Base-by-base conservation (phyloP, 106 monocot species). In the Dactylorhiza incarnata region DNA sequence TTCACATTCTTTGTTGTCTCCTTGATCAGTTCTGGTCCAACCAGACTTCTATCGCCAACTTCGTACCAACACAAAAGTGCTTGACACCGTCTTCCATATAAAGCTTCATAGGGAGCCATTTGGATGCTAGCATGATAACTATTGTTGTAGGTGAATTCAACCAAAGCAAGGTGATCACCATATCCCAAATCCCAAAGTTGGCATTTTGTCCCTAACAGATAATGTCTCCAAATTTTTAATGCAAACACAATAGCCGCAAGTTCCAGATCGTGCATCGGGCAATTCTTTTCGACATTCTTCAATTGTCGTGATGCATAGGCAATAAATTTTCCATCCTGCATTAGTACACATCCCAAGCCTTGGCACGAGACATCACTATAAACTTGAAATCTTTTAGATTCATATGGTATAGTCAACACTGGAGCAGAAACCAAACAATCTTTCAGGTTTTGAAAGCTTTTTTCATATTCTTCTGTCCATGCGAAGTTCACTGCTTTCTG, bases 261-360 rank as follows among this genome's bases (percentile, higher is more conserved):
- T 7, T 63, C 9, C 24, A 63, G 14, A 0, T 13, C 14, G 20
- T 59, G 58, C 7, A n/a, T n/a, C 2, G 0, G 24, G 24, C 70
- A 70, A 20, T 51, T 53, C 12, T 22, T 43, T 47, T 70, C 51
- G 26, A 54, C 37, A 17, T 7, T 3, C 53, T 73, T 62, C 52
- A 79, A 45, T 22, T 73, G 25, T 2, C 4, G 5, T 12, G 48
- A 73, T 5, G 58, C 58, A 73, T 79, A 78, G 45, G 59, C 22
- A 2, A 79, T 73, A 2, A 69, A 37, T 2, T 54, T 52, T 5
- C 13, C 25, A 1, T 70, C 6, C 3, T 70, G 43, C 68, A 73
- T 73, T 13, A 79, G 19, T 4, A 79, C 54, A 73, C 61, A 79
- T 46, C 16, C 23, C 79, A 79, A 73, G 1, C 20, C 73, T 19